Evolutionary conservation across 108 stramenopile species (phyloP).

Genomic region (Conticribra guillardii): DNA sequence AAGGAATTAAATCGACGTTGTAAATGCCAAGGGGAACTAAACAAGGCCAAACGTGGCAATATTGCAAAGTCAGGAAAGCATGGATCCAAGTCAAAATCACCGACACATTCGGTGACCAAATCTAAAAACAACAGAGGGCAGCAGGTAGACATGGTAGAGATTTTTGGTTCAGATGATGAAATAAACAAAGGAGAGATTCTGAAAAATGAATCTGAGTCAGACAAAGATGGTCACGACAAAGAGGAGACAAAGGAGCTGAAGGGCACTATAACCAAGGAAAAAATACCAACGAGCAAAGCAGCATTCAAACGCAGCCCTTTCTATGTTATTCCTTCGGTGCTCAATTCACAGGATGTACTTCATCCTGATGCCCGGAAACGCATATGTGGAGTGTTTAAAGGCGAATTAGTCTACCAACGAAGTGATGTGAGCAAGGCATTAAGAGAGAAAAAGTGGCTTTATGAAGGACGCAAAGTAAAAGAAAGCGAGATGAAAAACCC

Average conservation of each 20-base stretch:
- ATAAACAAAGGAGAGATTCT: conserved; percentile 15
- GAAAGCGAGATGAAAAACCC: conserved; percentile 64
- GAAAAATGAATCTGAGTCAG: conserved; percentile 12
- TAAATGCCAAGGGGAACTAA: background rate
- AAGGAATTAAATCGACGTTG: conserved; percentile 29
- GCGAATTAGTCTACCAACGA: conserved; percentile 74
- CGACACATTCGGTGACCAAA: conserved; percentile 28
- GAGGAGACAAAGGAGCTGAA: conserved; percentile 59
- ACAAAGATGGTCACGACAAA: conserved; percentile 40
- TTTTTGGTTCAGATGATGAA: conserved; percentile 45
- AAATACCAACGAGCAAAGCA: conserved; percentile 82
- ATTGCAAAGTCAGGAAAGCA: background rate
- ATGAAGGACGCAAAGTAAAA: conserved; percentile 77
- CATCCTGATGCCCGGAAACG: conserved; percentile 73
- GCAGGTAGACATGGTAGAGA: conserved; percentile 51
- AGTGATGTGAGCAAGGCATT: conserved; percentile 78
- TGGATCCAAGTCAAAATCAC: conserved; percentile 17
- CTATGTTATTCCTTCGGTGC: conserved; percentile 70
- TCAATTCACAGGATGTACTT: conserved; percentile 75
- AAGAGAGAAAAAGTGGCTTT: conserved; percentile 75
- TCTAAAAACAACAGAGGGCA: conserved; percentile 25
- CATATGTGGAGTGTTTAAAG: conserved; percentile 87
- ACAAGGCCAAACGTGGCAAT: background rate
- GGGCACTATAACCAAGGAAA: conserved; percentile 50
- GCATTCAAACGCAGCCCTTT: conserved; percentile 77